Evolutionary conservation across 2,329 filamentous ascomycete species (phyloP).

Genomic region (Epichloe amarillans): DNA sequence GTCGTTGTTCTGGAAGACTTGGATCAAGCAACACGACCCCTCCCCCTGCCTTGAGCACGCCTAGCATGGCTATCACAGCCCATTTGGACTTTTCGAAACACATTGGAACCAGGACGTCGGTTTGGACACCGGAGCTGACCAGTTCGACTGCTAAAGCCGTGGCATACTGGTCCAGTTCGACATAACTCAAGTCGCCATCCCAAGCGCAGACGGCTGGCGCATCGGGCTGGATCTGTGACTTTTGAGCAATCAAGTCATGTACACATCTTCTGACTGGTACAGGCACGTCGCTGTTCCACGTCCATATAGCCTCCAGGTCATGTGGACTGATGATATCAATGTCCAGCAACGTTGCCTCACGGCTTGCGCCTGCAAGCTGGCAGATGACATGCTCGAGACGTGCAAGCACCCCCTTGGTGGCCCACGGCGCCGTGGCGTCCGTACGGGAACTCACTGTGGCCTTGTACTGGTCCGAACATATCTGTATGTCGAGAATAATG

Average conservation of each 20-base stretch:
- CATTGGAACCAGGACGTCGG: constrained; percentile 26
- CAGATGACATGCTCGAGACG: not conserved
- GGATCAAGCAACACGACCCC: constrained; percentile 34
- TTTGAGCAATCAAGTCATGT: constrained; percentile 32
- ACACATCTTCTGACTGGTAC: constrained; percentile 28
- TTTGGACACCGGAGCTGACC: constrained; percentile 18
- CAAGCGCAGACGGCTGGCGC: constrained; percentile 33
- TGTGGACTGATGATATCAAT: not conserved
- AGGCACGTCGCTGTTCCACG: constrained; percentile 31
- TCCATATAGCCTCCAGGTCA: constrained; percentile 32
- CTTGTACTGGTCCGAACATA: not conserved
- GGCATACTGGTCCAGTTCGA: constrained; percentile 29
- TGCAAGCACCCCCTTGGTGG: not conserved
- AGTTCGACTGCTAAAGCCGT: constrained; percentile 28
- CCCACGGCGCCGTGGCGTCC: not conserved
- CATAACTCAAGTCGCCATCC: constrained; percentile 35
- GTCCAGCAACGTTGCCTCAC: not conserved
- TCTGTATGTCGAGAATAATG: not conserved
- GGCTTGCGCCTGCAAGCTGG: not conserved
- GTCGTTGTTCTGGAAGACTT: constrained; percentile 30
- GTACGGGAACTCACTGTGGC: not conserved
- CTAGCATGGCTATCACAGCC: constrained; percentile 31
- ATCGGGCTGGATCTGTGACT: constrained; percentile 23
- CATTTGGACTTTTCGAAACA: constrained; percentile 37
- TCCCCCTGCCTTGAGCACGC: constrained; percentile 34